These are phyloP conservation scores for Neoascochyta sp. DNA, from an alignment of 2,329 filamentous ascomycete genomes.

Conservation along the genomic window DNA sequence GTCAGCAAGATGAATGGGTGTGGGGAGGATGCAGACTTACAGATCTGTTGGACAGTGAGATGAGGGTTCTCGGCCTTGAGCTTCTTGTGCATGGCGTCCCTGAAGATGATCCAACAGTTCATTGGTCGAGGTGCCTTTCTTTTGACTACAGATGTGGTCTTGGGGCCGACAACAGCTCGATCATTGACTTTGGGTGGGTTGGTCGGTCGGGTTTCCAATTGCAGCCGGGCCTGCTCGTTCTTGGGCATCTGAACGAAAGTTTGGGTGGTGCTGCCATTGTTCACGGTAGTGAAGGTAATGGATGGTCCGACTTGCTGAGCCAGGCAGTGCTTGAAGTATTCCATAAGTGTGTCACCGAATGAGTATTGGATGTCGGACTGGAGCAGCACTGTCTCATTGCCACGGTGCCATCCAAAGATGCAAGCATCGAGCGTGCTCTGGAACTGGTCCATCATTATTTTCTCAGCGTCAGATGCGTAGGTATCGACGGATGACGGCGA, in stretches of 20 bases:
- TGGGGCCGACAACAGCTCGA: background rate
- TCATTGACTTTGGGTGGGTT: background rate
- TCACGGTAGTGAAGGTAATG: constrained; percentile 4
- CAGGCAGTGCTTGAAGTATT: constrained; percentile 7
- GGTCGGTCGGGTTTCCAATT: background rate
- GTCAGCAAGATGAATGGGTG: background rate
- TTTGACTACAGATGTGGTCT: constrained; percentile 1
- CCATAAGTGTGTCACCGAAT: constrained; percentile 8
- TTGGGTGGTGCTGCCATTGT: constrained; percentile 2
- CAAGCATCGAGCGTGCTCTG: constrained; percentile 7
- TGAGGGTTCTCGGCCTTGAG: constrained; percentile 15
- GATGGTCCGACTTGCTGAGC: constrained; percentile 4
- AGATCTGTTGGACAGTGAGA: constrained; percentile 21
- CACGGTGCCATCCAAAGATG: constrained; percentile 5
- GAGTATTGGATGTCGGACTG: constrained; percentile 8
- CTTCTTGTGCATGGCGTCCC: constrained; percentile 18
- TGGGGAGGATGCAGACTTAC: constrained; percentile 12
- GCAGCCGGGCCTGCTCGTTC: constrained; percentile 1
- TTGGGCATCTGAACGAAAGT: constrained; percentile 12
- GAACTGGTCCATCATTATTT: constrained; percentile 6
- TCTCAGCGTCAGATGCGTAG: background rate
- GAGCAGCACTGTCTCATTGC: constrained; percentile 5
- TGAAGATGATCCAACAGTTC: constrained; percentile 26
- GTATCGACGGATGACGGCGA: constrained; percentile 1
- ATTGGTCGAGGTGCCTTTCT: constrained; percentile 26